A percentile compares a stretch with the other conserved stretches of the same genome.
phyloP scores from a whole-genome alignment of 148 eudicot genomes.

The Vaccinium vitisidaea region DNA sequence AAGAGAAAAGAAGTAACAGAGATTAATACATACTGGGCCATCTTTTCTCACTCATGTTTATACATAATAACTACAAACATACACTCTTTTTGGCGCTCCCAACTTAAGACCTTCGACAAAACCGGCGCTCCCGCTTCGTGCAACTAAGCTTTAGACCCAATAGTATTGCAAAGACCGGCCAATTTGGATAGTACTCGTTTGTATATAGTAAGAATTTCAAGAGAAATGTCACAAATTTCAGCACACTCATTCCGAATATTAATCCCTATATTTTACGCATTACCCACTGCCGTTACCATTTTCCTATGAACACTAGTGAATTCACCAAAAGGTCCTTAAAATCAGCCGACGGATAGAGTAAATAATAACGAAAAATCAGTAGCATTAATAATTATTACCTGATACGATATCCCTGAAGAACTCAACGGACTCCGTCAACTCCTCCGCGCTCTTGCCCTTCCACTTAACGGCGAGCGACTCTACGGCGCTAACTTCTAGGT shows the following conservation, averaged over 20 bases:
- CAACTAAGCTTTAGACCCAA: no score
- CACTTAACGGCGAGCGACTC: slow-evolving; percentile 60
- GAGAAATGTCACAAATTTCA: neutral
- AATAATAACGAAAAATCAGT: neutral
- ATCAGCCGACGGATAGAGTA: neutral
- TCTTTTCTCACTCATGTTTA: no score
- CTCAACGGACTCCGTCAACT: slow-evolving; percentile 52
- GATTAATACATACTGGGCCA: no score
- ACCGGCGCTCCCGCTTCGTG: no score
- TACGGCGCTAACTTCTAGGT: slow-evolving; percentile 53
- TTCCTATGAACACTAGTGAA: neutral
- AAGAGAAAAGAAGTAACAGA: no score
- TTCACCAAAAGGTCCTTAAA: neutral
- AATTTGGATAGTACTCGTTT: no score
- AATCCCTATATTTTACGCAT: neutral
- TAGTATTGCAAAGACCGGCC: neutral
- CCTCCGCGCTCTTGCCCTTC: slow-evolving; percentile 61
- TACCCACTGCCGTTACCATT: neutral
- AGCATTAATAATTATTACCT: slow-evolving; percentile 27
- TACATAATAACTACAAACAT: no score
- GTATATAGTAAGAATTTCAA: neutral
- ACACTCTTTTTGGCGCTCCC: no score
- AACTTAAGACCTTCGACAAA: no score
- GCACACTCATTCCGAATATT: neutral
- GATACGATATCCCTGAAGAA: slow-evolving; percentile 72